A percentile compares a stretch with the other conserved stretches of the same genome.
phyloP scores from a whole-genome alignment of 352 stramenopile genomes.

The Pythium sp. region DNA sequence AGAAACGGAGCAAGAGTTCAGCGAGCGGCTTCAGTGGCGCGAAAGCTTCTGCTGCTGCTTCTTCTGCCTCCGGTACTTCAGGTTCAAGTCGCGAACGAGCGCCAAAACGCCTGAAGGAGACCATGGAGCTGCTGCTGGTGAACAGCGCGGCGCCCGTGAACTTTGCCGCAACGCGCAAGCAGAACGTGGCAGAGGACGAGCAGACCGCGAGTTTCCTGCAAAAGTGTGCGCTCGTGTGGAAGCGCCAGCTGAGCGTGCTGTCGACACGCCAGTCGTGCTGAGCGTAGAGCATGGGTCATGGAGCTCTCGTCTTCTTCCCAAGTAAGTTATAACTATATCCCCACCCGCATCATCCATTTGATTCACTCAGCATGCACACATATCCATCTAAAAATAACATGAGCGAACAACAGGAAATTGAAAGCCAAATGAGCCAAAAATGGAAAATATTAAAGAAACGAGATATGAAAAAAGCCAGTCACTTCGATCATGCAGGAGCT shows the following conservation, averaged over 20 bases:
- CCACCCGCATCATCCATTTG: not conserved
- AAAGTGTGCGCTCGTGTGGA: constrained; percentile 31
- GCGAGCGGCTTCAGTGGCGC: not conserved
- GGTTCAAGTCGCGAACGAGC: not conserved
- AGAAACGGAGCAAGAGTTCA: constrained; percentile 17
- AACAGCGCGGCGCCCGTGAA: constrained; percentile 7
- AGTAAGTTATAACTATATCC: constrained; percentile 8
- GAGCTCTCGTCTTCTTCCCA: not conserved
- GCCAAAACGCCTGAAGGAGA: constrained; percentile 17
- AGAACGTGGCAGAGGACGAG: constrained; percentile 18
- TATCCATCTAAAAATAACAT: not conserved
- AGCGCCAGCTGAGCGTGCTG: constrained; percentile 24
- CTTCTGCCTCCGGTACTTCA: not conserved
- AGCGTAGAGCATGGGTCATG: not conserved
- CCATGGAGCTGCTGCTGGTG: constrained; percentile 5
- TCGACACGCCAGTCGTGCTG: constrained; percentile 7
- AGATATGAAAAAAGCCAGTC: not conserved
- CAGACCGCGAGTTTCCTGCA: constrained; percentile 24
- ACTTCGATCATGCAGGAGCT: not conserved
- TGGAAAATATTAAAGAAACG: constrained; percentile 9
- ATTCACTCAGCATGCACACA: not conserved
- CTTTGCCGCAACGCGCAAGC: constrained; percentile 12
- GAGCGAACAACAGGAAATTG: not conserved
- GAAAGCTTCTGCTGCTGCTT: not conserved
- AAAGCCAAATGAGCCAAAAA: not conserved